These are phyloP conservation scores for Sporobolomyces phaffii DNA, from an alignment of 768 basidiomycete genomes.

Conservation along the genomic window DNA sequence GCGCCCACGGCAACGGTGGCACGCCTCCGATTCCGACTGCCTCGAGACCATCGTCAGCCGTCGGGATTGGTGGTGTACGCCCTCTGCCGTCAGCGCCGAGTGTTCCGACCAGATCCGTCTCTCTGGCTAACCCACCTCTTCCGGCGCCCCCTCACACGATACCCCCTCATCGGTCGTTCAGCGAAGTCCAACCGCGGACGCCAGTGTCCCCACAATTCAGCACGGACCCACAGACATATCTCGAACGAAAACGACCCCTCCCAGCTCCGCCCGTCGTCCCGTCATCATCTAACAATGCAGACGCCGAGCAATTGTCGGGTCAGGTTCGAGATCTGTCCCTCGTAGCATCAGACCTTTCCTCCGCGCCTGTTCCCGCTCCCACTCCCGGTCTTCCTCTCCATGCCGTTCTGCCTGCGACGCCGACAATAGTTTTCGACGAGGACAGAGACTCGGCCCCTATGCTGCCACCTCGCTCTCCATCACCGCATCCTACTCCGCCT, in stretches of 20 bases:
- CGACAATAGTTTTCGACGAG: neutral
- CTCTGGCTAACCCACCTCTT: neutral
- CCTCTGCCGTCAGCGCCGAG: neutral
- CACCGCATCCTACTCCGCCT: conserved; percentile 3
- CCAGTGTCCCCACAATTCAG: neutral
- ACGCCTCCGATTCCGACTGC: neutral
- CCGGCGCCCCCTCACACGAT: neutral
- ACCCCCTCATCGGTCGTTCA: neutral
- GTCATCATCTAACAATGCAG: neutral
- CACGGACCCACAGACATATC: too few relatives aligned
- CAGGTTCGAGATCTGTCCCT: too few relatives aligned
- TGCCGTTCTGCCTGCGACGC: neutral
- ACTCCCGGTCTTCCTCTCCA: neutral
- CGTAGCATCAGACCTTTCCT: too few relatives aligned
- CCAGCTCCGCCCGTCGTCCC: neutral
- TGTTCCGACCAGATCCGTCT: neutral
- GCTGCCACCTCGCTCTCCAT: neutral
- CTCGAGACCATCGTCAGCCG: conserved; percentile 1
- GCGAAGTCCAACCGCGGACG: neutral
- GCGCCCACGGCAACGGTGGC: too few relatives aligned
- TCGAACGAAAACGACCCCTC: neutral
- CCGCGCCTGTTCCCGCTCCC: neutral
- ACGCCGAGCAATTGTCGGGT: too few relatives aligned
- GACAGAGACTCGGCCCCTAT: neutral
- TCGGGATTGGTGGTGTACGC: neutral